These are phyloP conservation scores for Prinsepia uniflora DNA, from an alignment of 306 rosid species.

Conservation along the genomic window DNA sequence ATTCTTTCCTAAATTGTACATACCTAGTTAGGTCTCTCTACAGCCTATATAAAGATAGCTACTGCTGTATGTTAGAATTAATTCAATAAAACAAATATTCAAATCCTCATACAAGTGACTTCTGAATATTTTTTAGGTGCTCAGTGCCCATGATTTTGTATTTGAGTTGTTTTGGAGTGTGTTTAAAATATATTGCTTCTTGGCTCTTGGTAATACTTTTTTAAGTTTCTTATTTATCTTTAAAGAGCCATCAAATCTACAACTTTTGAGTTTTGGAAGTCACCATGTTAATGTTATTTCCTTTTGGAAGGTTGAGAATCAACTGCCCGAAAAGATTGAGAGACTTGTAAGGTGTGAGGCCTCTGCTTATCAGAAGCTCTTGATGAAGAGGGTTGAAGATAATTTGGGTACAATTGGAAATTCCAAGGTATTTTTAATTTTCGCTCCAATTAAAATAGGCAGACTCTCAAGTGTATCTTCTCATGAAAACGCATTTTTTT, in stretches of 20 bases:
- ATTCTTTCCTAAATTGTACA: no score
- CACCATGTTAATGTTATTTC: slow-evolving; percentile 21
- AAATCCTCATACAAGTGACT: no score
- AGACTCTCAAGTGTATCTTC: background rate
- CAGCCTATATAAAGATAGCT: no score
- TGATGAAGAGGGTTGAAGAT: slow-evolving; percentile 98
- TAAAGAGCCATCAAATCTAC: background rate
- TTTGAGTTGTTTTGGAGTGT: background rate
- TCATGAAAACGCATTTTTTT: slow-evolving; percentile 8
- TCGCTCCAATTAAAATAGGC: background rate
- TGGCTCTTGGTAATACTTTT: slow-evolving; percentile 13
- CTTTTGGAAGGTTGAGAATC: slow-evolving; percentile 72
- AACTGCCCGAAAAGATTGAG: slow-evolving; percentile 96
- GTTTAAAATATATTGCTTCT: slow-evolving; percentile 13
- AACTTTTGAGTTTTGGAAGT: slow-evolving; percentile 19
- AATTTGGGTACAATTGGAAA: slow-evolving; percentile 89
- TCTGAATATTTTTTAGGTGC: background rate
- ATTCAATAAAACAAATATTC: no score
- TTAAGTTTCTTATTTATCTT: slow-evolving; percentile 4
- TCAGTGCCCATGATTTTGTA: background rate
- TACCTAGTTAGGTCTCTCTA: no score
- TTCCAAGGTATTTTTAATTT: slow-evolving; percentile 53
- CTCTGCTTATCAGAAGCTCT: slow-evolving; percentile 95
- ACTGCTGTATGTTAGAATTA: no score
- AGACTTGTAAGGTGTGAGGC: slow-evolving; percentile 97